These are phyloP conservation scores for Microstegium vimineum DNA, from an alignment of 176 grass and related monocot species.

Conservation along the genomic window DNA sequence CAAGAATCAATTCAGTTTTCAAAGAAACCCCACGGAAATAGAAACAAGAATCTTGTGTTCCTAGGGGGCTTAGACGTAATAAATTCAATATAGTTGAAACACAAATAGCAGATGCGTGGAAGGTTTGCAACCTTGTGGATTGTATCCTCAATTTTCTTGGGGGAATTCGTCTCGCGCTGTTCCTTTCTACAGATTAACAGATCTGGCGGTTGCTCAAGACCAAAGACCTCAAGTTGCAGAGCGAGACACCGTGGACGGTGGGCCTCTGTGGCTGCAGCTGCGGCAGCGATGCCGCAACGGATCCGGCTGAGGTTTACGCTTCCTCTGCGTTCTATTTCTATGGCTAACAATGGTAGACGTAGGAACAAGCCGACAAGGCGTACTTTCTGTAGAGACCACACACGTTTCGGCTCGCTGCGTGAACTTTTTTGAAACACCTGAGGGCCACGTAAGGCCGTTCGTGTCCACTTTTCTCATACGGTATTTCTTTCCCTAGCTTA, in stretches of 20 bases:
- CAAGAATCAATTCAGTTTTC: no score
- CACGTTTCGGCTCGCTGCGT: not conserved
- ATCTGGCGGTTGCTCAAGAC: not conserved
- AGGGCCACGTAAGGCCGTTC: not conserved
- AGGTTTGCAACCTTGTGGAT: not conserved
- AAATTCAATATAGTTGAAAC: no score
- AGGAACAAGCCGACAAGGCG: constrained; percentile 3
- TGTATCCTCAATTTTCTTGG: not conserved
- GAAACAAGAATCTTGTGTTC: no score
- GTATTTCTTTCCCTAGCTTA: not conserved
- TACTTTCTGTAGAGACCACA: constrained; percentile 12
- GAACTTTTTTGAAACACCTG: not conserved
- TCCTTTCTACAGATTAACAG: not conserved
- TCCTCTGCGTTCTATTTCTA: not conserved
- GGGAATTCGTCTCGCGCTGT: not conserved
- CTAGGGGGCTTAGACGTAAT: no score
- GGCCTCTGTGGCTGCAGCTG: not conserved
- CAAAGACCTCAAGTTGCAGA: no score
- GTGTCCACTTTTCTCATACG: not conserved
- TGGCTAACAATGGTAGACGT: not conserved
- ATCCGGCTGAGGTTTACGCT: not conserved
- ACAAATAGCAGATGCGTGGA: not conserved
- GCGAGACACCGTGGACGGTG: no score
- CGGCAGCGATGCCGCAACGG: not conserved
- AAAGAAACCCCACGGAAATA: no score